Evolutionary conservation across 495 filamentous ascomycete genomes (phyloP).

Genomic region (Penicillium coffeae): DNA sequence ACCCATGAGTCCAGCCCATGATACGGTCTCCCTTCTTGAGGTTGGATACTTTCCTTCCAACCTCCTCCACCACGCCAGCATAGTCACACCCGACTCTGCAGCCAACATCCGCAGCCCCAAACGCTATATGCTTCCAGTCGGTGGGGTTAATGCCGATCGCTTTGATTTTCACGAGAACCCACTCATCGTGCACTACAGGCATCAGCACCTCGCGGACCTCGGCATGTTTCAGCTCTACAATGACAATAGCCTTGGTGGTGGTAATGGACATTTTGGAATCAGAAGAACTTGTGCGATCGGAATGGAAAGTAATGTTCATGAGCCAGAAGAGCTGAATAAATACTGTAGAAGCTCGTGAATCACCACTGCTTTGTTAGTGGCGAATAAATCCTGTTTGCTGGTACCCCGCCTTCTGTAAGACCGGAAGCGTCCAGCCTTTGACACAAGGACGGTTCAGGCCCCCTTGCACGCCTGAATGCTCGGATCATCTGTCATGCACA

Average conservation of each 20-base stretch:
- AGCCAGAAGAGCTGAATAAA: too few relatives aligned
- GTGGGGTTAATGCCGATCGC: slow-evolving; percentile 56
- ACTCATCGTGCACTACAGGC: background rate
- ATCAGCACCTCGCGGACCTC: background rate
- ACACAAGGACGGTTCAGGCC: too few relatives aligned
- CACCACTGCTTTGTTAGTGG: too few relatives aligned
- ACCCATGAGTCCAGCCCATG: slow-evolving; percentile 46
- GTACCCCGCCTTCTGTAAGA: too few relatives aligned
- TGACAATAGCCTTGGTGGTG: background rate
- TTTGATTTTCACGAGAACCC: slow-evolving; percentile 40
- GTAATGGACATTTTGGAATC: too few relatives aligned
- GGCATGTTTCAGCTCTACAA: background rate
- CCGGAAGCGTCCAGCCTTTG: too few relatives aligned
- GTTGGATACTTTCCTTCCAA: slow-evolving; percentile 25
- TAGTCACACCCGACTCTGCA: slow-evolving; percentile 55
- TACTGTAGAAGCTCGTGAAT: too few relatives aligned
- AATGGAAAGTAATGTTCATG: too few relatives aligned
- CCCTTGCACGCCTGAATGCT: too few relatives aligned
- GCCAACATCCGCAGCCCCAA: slow-evolving; percentile 20
- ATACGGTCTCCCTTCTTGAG: slow-evolving; percentile 49
- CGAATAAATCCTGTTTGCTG: too few relatives aligned
- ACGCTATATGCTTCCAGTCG: slow-evolving; percentile 54
- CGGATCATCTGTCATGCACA: too few relatives aligned
- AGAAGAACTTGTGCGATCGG: too few relatives aligned
- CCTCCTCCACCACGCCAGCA: slow-evolving; percentile 50